Conservation (phyloP, 345 rosid species). For the Acer yangbiense region DNA sequence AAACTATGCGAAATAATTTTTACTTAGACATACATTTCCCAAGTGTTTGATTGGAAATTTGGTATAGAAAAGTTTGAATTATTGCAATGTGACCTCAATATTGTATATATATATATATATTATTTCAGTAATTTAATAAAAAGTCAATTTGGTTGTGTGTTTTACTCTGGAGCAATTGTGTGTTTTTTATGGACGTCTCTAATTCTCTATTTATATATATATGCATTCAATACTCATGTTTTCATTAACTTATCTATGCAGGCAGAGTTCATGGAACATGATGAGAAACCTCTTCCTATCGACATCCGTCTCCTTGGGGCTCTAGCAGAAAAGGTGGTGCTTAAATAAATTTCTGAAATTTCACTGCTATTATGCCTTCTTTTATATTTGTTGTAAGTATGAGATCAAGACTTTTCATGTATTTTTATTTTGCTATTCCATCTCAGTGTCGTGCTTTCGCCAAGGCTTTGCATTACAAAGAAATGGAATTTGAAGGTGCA, state of each 20-base stretch:
- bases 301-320: slow-evolving; percentile 99
- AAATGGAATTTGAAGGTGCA: slow-evolving; percentile 98
- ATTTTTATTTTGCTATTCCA: slow-evolving; percentile 11
- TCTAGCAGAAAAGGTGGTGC: slow-evolving; percentile 92
- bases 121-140: neutral
- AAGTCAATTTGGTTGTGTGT: neutral
- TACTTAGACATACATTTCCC: slow-evolving; percentile 2
- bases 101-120: neutral
- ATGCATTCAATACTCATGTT: neutral
- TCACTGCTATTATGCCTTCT: neutral
- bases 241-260: slow-evolving; percentile 37
- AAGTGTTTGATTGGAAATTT: neutral
- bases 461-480: slow-evolving; percentile 98
- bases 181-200: neutral
- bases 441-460: slow-evolving; percentile 95
- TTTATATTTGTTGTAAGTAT: neutral
- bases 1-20: neutral
- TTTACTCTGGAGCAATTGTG: neutral
- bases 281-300: slow-evolving; percentile 97
- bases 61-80: neutral
- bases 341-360: slow-evolving; percentile 18
- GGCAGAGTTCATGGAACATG: slow-evolving; percentile 99
- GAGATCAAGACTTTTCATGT: slow-evolving; percentile 6
- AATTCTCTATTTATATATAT: slow-evolving; percentile 7
- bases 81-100: neutral